phyloP scores from a whole-genome alignment of 2,329 filamentous ascomycete genomes.

The Botrytis aclada region DNA sequence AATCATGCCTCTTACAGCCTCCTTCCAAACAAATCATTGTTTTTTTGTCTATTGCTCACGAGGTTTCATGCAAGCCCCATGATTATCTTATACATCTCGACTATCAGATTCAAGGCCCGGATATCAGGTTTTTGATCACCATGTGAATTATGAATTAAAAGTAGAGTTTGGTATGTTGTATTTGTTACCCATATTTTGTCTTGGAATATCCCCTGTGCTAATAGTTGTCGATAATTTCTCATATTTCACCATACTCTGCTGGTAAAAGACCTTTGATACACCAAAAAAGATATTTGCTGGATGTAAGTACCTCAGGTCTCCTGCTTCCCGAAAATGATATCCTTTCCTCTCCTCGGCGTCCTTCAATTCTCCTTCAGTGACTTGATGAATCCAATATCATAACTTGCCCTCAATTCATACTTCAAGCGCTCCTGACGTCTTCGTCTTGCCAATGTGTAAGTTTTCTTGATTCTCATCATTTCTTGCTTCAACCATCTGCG shows the following conservation, averaged over 20 bases:
- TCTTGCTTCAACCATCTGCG: constrained; percentile 13
- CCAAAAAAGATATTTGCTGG: constrained; percentile 8
- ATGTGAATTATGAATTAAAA: not conserved
- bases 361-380: not conserved
- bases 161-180: not conserved
- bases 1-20: not conserved
- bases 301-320: constrained; percentile 4
- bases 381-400: constrained; percentile 6
- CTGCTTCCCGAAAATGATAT: not conserved
- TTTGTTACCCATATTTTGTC: not conserved
- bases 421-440: not conserved
- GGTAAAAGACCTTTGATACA: constrained; percentile 3
- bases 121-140: not conserved
- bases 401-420: not conserved
- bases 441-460: not conserved
- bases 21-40: no score
- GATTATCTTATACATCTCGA: not conserved
- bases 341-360: not conserved
- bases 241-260: not conserved
- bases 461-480: constrained; percentile 3
- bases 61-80: not conserved
- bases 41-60: not conserved
- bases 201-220: not conserved
- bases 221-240: not conserved
- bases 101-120: not conserved